Percentiles rank a stretch among this genome's conserved stretches.
These are phyloP conservation scores for Deinandra increscens DNA, from an alignment of 129 eudicot species.

Conservation along the genomic window DNA sequence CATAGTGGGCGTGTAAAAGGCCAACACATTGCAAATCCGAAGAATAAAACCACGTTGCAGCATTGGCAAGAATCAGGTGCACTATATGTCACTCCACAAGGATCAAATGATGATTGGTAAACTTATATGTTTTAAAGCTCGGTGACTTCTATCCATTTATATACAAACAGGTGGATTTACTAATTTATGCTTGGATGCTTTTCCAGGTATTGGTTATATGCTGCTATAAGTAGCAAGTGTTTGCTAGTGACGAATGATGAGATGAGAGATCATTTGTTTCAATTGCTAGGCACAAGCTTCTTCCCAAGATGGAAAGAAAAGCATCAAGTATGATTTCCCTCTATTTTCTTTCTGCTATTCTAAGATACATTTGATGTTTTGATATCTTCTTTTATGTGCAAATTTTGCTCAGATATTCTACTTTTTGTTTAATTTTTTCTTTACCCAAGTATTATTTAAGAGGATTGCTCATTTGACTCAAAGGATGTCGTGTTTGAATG, in stretches of 20 bases:
- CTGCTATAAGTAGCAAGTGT: slow-evolving; percentile 82
- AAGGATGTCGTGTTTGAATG: background rate
- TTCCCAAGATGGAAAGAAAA: slow-evolving; percentile 97
- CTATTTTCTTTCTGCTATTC: background rate
- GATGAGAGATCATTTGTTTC: slow-evolving; percentile 93
- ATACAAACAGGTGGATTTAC: background rate
- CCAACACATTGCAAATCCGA: slow-evolving; percentile 56
- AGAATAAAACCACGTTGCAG: slow-evolving; percentile 59
- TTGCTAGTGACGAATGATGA: slow-evolving; percentile 89
- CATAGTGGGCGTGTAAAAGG: slow-evolving; percentile 63
- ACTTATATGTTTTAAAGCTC: slow-evolving; percentile 11
- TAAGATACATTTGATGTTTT: background rate
- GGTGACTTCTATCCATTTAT: background rate
- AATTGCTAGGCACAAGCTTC: slow-evolving; percentile 74
- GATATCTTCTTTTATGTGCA: background rate
- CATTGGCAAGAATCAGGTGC: slow-evolving; percentile 73
- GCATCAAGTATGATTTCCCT: slow-evolving; percentile 58
- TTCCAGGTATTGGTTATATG: slow-evolving; percentile 88
- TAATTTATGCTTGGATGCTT: slow-evolving; percentile 2
- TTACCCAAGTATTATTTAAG: background rate
- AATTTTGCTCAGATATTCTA: background rate
- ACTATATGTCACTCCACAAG: slow-evolving; percentile 83
- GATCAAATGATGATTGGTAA: slow-evolving; percentile 98
- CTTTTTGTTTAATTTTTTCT: background rate
- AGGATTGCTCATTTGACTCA: background rate